Percentiles rank a stretch among this genome's conserved stretches.
Evolutionary conservation across 768 basidiomycete genomes (phyloP).

Genomic region (Tricholoma matsutake): DNA sequence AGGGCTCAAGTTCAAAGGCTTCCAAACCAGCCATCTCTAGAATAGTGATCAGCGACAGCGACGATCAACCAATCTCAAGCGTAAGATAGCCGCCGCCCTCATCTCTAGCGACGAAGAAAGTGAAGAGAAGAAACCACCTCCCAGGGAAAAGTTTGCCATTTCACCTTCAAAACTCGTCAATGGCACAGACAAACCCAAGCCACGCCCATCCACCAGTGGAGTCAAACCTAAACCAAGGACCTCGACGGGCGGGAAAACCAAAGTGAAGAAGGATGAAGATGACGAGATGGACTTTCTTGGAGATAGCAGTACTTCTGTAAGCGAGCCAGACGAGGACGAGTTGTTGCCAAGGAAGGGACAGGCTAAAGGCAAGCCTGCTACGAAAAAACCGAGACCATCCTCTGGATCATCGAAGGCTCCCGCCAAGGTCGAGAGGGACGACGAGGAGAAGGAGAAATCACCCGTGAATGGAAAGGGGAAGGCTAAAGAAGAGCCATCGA

Average conservation of each 20-base stretch:
- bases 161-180: slow-evolving; percentile 5
- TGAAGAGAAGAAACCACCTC: slow-evolving; percentile 28
- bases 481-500: slow-evolving; percentile 16
- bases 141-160: slow-evolving; percentile 39
- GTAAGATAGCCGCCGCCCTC: slow-evolving; percentile 29
- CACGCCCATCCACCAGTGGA: slow-evolving; percentile 11
- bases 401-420: background rate
- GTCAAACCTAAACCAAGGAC: slow-evolving; percentile 21
- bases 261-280: slow-evolving; percentile 26
- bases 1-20: background rate
- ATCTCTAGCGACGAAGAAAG: slow-evolving; percentile 41
- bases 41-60: slow-evolving; percentile 17
- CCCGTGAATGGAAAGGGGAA: slow-evolving; percentile 13
- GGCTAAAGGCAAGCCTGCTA: slow-evolving; percentile 14
- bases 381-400: slow-evolving; percentile 15
- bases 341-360: slow-evolving; percentile 8
- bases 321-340: too few species aligned
- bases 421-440: slow-evolving; percentile 9
- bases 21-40: background rate
- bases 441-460: slow-evolving; percentile 12
- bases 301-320: slow-evolving; percentile 10
- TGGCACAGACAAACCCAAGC: slow-evolving; percentile 11
- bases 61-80: slow-evolving; percentile 26
- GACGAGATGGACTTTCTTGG: slow-evolving; percentile 18
- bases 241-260: slow-evolving; percentile 15